Base-by-base conservation (phyloP, 2,329 filamentous ascomycete species). In the Cordyceps militaris region DNA sequence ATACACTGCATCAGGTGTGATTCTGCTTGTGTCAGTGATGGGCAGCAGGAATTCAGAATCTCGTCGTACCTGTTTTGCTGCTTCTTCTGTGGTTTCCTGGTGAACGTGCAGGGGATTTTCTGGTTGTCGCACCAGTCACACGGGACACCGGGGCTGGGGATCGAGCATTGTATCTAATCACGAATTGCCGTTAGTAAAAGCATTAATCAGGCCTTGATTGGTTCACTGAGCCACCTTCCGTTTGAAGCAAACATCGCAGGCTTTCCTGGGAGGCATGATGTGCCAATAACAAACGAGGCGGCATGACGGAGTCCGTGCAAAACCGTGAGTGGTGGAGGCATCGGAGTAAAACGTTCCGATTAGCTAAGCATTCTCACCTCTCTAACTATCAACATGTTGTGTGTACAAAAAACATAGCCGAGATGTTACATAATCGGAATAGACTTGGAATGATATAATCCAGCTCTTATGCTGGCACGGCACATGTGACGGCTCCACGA, bases 91-190 rank as follows among this genome's bases (percentile, higher is more conserved):
- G 59, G 32, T 26, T 30, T 21, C 19, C 59, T 48, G 14, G 24
- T 43, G 34, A 61, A 61, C 6, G 59, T 61, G 47, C 59, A 61
- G 24, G 42, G n/a, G 10, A 56, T 43, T 7, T 42, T 21, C 28
- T 61, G 59, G 11, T 61, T 47, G 24, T 26, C 40, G 42, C 59
- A 61, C 59, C 59, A 61, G n/a, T 61, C 21, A 16, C 59, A 61
- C 16, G 59, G 47, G 4, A 24, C 14, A n/a, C 59, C 57, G 4
- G 59, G 47, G 14, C 28, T 47, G 4, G 48, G 34, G n/a, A 61
- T 59, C 7, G 24, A 56, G 32, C 59, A 61, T 49, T 56, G 59
- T 51, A 61, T 61, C 59, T 61, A 40, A 4, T 19, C n/a, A 48
- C 8, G 47, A 24, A 7, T 8, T 24, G 13, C 19, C 30, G 2